Conservation (phyloP, 148 eudicot species). For the Rhododendron ferrugineum region DNA sequence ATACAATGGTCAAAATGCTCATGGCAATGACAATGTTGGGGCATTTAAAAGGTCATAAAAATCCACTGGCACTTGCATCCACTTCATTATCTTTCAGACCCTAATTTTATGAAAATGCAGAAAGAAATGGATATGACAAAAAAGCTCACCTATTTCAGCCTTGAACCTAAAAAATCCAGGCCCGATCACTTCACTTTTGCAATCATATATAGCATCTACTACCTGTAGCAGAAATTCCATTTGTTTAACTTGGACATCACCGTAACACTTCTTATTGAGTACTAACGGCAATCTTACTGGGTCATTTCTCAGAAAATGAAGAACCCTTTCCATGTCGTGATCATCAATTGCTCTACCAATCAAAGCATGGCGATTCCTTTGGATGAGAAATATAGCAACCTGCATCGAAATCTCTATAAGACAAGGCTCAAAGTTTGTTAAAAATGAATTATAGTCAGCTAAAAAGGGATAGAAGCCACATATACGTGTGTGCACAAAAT, state of each 20-base stretch:
- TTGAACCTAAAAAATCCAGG: conserved; percentile 97
- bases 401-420: conserved; percentile 28
- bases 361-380: conserved; percentile 95
- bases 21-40: not conserved
- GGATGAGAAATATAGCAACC: conserved; percentile 97
- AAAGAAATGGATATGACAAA: not conserved
- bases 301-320: conserved; percentile 79
- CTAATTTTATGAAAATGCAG: not conserved
- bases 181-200: conserved; percentile 99
- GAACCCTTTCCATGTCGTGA: conserved; percentile 80
- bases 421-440: not conserved
- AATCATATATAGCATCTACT: conserved; percentile 88
- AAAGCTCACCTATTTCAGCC: conserved; percentile 79
- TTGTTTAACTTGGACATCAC: not conserved
- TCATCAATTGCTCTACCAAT: conserved; percentile 98
- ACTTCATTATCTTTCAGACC: not conserved
- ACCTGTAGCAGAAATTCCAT: conserved; percentile 41
- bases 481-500: not conserved
- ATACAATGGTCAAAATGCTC: not conserved
- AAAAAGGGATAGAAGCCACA: not conserved
- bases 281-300: conserved; percentile 43
- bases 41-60: not conserved
- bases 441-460: not conserved
- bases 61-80: not conserved
- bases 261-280: not conserved